Evolutionary conservation across 2,329 filamentous ascomycete species (phyloP), one percentile per base, ranked within the genome.

Genomic region (Zymoseptoria pseudotritici): DNA sequence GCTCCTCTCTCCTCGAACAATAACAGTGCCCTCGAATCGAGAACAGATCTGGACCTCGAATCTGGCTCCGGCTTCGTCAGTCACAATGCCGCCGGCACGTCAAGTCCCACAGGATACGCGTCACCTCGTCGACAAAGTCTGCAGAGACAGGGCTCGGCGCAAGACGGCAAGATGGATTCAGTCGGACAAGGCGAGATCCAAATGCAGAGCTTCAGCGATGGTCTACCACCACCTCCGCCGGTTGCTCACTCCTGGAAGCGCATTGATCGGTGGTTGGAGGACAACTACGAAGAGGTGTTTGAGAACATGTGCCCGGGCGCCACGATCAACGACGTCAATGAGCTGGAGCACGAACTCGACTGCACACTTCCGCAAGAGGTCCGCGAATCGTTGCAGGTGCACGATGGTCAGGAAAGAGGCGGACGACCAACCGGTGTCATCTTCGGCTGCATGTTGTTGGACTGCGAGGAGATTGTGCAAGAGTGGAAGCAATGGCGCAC

Each of bases 401-500:
- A 99, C 74, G 94, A 99, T 71, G 94, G 94, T n/a, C 94, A 99
- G 76, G 94, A 99, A 77, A 88, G 94, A 65, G 90, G 91, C 63
- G 94, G 94, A 64, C 82, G 83, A 59, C 94, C 94, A 0, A 97
- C 93, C 0, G 94, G 94, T 64, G 88, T 97, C 66, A 85, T 99
- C 62, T 97, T 99, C 69, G 85, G 92, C 61, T 88, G 86, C 73
- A 99, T 99, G 94, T 78, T 99, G 64, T 84, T 99, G 60, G 94
- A 99, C 75, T 97, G 94, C 72, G 94, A 99, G 75, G 94, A 99
- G 73, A 96, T 99, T 67, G 88, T 96, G 21, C 91, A 97, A 74
- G 94, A 99, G 74, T 97, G 93, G 90, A 88, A 90, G 69, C 95
- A 96, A 72, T 99, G 94, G 94, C 87, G 91, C 69, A 86, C 85